Evolutionary conservation across 2,329 filamentous ascomycete species (phyloP), one percentile per base, ranked within the genome.

Genomic region (Chaetomiaceae sp.): DNA sequence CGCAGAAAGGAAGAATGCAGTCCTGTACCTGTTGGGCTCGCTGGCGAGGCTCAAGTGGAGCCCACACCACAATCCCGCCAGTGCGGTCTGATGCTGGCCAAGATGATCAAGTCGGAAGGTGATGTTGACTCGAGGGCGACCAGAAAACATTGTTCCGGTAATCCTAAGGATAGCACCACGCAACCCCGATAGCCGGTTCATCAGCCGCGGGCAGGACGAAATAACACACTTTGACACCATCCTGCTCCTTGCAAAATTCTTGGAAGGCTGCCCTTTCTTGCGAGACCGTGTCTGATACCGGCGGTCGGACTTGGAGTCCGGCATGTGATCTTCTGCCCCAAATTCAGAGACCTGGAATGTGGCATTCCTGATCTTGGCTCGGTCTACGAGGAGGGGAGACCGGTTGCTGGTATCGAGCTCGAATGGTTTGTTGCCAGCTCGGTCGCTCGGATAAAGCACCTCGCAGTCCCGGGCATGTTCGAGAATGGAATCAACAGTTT

Each of bases 361-460:
- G 73, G 59, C 86, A 67, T 54, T 87, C 2, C 63, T 56, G 20
- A 65, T 49, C 10, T 45, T 48, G 13, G 66, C 63, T 4, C 66
- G 57, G 3, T 48, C 11, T 0, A 61, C 44, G 16, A 66, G 13
- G 14, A 36, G 21, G 1, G 16, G 5, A 20, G 45, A 38, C 9
- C 25, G 5, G 5, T 27, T 9, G 25, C 25, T 27, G 25, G 5
- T 27, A 5, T 9, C 25, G 5, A 27, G 25, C 25, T 9, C 5
- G 25, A 27, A 27, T 5, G 9, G 25, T 9, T 27, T 27, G 5
- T 9, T 9, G 9, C 5, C 5, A 5, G 9, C 9, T 9, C 9
- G 5, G 9, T 27, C 5, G 9, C 5, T 27, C 25, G 5, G 5
- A 10, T 53, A 14, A 2, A 53, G 16, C 3, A 50, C n/a, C 27